These are phyloP conservation scores for Naganishia liquefaciens DNA, from an alignment of 1,284 basidiomycete species.

Conservation along the genomic window DNA sequence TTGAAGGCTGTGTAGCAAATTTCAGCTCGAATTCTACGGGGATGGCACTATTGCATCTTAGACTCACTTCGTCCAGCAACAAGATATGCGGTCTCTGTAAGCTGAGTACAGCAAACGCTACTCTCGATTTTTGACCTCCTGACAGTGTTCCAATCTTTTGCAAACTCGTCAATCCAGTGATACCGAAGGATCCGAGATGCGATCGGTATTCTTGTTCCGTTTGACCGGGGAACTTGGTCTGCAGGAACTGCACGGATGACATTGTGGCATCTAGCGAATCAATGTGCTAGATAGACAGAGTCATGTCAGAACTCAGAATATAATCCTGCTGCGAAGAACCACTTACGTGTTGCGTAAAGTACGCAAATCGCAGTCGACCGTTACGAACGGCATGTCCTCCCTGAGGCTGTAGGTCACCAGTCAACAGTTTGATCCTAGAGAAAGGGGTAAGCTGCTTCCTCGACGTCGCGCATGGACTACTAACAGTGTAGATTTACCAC, in stretches of 20 bases:
- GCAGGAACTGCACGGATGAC: slow-evolving; percentile 89
- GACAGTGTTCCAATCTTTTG: slow-evolving; percentile 59
- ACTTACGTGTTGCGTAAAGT: slow-evolving; percentile 84
- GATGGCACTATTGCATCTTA: neutral
- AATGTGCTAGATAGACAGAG: slow-evolving; percentile 63
- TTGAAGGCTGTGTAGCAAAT: slow-evolving; percentile 71
- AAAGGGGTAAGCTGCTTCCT: neutral
- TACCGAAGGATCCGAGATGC: slow-evolving; percentile 97
- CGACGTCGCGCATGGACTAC: slow-evolving; percentile 5
- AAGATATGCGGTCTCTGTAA: slow-evolving; percentile 85
- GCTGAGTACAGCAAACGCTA: slow-evolving; percentile 90
- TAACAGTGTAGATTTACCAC: slow-evolving; percentile 57
- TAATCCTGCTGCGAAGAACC: neutral
- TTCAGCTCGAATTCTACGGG: neutral
- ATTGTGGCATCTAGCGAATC: slow-evolving; percentile 83
- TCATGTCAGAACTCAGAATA: neutral
- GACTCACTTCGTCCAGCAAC: slow-evolving; percentile 77
- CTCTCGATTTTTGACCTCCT: slow-evolving; percentile 95
- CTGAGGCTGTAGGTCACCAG: slow-evolving; percentile 80
- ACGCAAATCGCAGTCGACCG: slow-evolving; percentile 83
- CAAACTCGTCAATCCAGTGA: slow-evolving; percentile 88
- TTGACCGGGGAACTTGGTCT: slow-evolving; percentile 87
- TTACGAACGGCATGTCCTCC: slow-evolving; percentile 85
- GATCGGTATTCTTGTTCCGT: slow-evolving; percentile 93
- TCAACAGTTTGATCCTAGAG: slow-evolving; percentile 84